phyloP scores from a whole-genome alignment of 2,329 filamentous ascomycete species.

The Paracoccidioides brasiliensis region DNA sequence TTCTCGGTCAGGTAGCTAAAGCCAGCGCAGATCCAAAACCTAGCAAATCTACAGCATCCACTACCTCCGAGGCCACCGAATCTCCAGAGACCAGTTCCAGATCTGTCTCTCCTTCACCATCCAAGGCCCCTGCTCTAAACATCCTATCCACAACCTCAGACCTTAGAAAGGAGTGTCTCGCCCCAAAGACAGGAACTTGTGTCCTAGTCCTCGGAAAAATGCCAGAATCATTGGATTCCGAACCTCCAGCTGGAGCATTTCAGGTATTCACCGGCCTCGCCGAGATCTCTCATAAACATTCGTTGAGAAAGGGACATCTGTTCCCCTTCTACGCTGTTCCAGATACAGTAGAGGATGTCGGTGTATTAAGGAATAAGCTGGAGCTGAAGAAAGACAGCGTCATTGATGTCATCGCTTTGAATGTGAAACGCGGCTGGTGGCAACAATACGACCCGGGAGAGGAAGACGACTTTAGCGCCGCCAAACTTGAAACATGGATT shows the following conservation, averaged over 20 bases:
- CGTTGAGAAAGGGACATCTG: constrained; percentile 49
- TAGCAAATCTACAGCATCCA: constrained; percentile 26
- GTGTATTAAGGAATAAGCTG: constrained; percentile 47
- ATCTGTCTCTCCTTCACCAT: constrained; percentile 32
- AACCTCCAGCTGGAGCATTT: constrained; percentile 28
- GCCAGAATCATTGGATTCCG: constrained; percentile 38
- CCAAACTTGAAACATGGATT: constrained; percentile 69
- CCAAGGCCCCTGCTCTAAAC: constrained; percentile 46
- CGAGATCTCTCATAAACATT: constrained; percentile 64
- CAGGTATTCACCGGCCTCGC: constrained; percentile 52
- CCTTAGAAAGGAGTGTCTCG: constrained; percentile 59
- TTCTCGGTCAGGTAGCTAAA: constrained; percentile 63
- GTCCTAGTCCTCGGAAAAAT: constrained; percentile 60
- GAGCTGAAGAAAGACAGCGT: constrained; percentile 41
- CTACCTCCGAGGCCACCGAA: constrained; percentile 26
- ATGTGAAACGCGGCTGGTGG: constrained; percentile 79
- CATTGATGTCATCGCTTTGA: constrained; percentile 66
- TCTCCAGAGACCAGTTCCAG: constrained; percentile 2
- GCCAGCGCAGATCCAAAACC: constrained; percentile 61
- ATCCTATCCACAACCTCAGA: constrained; percentile 50
- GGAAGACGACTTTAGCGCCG: constrained; percentile 38
- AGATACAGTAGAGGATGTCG: constrained; percentile 43
- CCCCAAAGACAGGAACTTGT: constrained; percentile 65
- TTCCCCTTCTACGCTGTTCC: constrained; percentile 78
- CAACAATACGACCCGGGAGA: constrained; percentile 50